These are phyloP conservation scores for Pleurotus eryngii DNA, from an alignment of 768 basidiomycete species.

Conservation along the genomic window DNA sequence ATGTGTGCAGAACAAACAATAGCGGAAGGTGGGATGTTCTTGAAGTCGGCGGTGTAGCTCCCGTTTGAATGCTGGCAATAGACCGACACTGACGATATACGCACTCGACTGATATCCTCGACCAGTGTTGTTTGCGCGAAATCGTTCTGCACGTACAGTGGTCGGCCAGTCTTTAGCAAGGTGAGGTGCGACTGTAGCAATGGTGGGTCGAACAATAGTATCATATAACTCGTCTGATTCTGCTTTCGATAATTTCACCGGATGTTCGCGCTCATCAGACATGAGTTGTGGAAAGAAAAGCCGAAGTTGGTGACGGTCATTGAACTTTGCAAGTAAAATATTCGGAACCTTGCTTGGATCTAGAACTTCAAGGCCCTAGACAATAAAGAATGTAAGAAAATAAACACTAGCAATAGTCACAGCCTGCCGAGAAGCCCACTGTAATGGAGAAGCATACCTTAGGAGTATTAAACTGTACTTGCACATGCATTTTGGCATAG, in stretches of 20 bases:
- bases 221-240: background rate
- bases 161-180: background rate
- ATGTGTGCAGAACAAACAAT: background rate
- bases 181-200: background rate
- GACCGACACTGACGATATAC: background rate
- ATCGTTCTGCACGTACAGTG: background rate
- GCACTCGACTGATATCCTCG: background rate
- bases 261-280: background rate
- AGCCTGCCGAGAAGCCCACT: no score
- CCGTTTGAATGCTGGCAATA: background rate
- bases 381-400: no score
- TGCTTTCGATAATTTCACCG: background rate
- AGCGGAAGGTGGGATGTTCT: background rate
- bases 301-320: background rate
- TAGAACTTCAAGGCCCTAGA: background rate
- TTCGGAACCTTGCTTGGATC: background rate
- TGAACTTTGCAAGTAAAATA: background rate
- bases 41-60: background rate
- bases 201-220: background rate
- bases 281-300: background rate
- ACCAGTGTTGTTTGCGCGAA: background rate
- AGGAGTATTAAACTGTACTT: no score
- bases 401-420: no score
- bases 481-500: no score
- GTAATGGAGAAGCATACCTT: no score